These are phyloP conservation scores for Filobasidium uniguttulatum DNA, from an alignment of 1,284 basidiomycete genomes.

Conservation along the genomic window DNA sequence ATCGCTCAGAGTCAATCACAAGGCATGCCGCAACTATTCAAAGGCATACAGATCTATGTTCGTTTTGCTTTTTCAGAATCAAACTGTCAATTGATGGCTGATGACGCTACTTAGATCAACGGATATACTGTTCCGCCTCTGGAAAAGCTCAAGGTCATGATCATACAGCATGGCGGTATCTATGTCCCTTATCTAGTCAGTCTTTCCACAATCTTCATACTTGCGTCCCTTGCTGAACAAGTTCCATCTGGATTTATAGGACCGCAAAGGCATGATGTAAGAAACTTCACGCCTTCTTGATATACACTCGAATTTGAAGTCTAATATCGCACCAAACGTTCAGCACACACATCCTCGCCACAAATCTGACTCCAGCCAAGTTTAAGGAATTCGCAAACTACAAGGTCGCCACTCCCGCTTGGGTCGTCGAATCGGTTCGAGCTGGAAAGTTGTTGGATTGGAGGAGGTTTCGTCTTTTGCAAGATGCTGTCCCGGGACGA, in stretches of 20 bases:
- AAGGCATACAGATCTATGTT: constrained; percentile 65
- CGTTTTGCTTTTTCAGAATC: constrained; percentile 1
- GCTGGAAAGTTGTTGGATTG: constrained; percentile 45
- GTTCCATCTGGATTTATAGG: neutral
- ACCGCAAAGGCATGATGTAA: constrained; percentile 13
- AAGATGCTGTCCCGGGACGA: constrained; percentile 24
- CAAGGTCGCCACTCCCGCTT: constrained; percentile 75
- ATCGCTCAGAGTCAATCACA: constrained; percentile 36
- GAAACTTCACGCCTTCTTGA: neutral
- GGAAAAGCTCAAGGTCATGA: constrained; percentile 65
- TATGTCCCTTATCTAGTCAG: constrained; percentile 73
- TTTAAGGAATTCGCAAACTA: constrained; percentile 72
- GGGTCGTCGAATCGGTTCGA: constrained; percentile 65
- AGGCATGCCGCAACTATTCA: constrained; percentile 48
- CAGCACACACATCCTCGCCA: constrained; percentile 80
- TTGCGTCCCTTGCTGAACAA: too few species aligned
- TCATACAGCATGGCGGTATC: constrained; percentile 67
- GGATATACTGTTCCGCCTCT: constrained; percentile 80
- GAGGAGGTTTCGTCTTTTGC: constrained; percentile 28
- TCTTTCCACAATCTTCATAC: neutral
- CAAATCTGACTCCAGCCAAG: constrained; percentile 77
- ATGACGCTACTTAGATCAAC: constrained; percentile 51
- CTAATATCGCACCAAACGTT: neutral
- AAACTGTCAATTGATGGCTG: neutral
- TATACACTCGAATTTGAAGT: neutral